phyloP scores from a whole-genome alignment of 495 filamentous ascomycete genomes.

The Penicillium pancosmium region DNA sequence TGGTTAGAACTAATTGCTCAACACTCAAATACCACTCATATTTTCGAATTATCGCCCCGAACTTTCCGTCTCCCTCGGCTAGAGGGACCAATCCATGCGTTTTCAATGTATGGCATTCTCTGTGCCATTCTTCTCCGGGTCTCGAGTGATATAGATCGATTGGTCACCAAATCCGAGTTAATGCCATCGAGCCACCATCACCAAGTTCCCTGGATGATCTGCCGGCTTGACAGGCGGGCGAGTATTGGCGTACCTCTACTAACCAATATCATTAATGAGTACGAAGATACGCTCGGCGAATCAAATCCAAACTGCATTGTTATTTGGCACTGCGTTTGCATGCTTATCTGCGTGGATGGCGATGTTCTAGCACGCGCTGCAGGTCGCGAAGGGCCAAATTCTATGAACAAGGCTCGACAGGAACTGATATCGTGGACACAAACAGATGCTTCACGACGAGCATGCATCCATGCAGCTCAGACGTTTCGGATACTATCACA shows the following conservation, averaged over 20 bases:
- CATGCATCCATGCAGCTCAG: constrained; percentile 18
- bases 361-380: constrained; percentile 10
- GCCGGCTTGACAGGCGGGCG: constrained; percentile 9
- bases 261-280: not conserved
- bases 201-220: constrained; percentile 10
- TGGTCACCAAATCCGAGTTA: constrained; percentile 2
- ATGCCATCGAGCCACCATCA: constrained; percentile 1
- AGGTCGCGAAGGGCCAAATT: constrained; percentile 8
- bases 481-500: constrained; percentile 11
- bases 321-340: constrained; percentile 19
- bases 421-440: not conserved
- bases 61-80: constrained; percentile 8
- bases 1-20: not conserved
- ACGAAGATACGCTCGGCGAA: constrained; percentile 4
- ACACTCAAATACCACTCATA: not conserved
- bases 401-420: constrained; percentile 8
- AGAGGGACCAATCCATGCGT: constrained; percentile 3
- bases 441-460: constrained; percentile 11
- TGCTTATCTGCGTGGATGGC: constrained; percentile 6
- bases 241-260: constrained; percentile 9
- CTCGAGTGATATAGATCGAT: constrained; percentile 9
- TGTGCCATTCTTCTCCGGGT: constrained; percentile 15
- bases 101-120: constrained; percentile 15
- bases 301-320: constrained; percentile 19
- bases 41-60: constrained; percentile 8